Conservation (phyloP, 768 basidiomycete species). For the Amanita thiersii region DNA sequence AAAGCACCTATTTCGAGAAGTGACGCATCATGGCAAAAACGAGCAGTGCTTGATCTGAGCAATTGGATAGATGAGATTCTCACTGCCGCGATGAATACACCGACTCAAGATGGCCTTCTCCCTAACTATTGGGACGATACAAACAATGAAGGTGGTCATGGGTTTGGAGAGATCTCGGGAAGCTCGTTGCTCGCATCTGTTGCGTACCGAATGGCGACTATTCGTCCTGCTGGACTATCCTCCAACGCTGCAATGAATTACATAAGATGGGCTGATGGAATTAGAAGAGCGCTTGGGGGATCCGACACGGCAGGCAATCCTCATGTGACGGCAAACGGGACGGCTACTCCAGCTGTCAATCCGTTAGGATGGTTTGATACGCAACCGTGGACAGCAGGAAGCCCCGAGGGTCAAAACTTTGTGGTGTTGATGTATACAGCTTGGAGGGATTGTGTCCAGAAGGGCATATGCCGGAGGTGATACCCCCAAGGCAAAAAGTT, state of each 20-base stretch:
- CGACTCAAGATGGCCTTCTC: constrained; percentile 20
- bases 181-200: constrained; percentile 25
- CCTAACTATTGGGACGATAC: constrained; percentile 27
- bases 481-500: no score
- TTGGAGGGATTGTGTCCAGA: constrained; percentile 28
- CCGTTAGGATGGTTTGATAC: constrained; percentile 25
- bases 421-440: constrained; percentile 29
- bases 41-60: constrained; percentile 21
- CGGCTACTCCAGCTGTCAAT: constrained; percentile 27
- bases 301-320: constrained; percentile 12
- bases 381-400: constrained; percentile 24
- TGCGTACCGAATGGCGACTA: constrained; percentile 24
- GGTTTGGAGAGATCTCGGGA: constrained; percentile 32
- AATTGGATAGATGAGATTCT: constrained; percentile 26
- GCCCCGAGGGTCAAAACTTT: constrained; percentile 30
- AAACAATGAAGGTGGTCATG: constrained; percentile 11
- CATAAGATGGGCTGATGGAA: constrained; percentile 17
- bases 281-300: constrained; percentile 19
- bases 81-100: constrained; percentile 22
- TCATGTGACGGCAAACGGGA: constrained; percentile 22
- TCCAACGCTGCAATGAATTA: constrained; percentile 11
- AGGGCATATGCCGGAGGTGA: constrained; percentile 10
- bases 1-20: constrained; percentile 26
- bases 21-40: constrained; percentile 13
- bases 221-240: constrained; percentile 13